Base-by-base conservation (phyloP, 768 basidiomycete species). In the Leucosporidium yakuticum region DNA sequence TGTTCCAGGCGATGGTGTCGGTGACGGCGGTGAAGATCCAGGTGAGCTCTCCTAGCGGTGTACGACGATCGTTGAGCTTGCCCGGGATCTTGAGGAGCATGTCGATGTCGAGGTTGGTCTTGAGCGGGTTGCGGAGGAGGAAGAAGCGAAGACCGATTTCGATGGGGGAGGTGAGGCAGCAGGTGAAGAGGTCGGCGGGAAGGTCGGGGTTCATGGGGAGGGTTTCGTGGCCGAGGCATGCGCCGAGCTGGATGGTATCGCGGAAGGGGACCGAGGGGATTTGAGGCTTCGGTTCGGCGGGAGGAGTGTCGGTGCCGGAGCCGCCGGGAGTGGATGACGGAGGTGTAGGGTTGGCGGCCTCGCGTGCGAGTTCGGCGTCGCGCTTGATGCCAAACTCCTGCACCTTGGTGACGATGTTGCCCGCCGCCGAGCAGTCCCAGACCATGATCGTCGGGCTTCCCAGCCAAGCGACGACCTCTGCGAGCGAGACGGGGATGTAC, bases 21-120 rank as follows among this genome's bases (percentile, higher is more conserved):
- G 96, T 98, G 64, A 99, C 90, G 44, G 95, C 92, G 1, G 93
- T 98, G 80, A 98, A 98, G 70, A 98, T 98, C 96, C 96, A 99
- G 77, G 95, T 96, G n/a, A 99, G 84, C 80, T 99, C 96, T 60
- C 96, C 96, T 0, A 99, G 82, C 2, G 96, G 94, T 0, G 96
- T 98, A 31, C 94, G 85, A 25, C 96, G 85, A 76, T 99, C 96
- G 79, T 95, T 96, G 68, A 98, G 84, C 77, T 97, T 94, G 14
- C 96, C 96, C 0, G 96, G 96, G 19, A 99, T 85, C 77, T 93
- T 90, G 83, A 90, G 86, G 44, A 94, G 88, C 89, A 92, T 90
- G 75, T 97, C 92, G 34, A 88, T 83, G 14, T 87, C 87, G 75
- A 90, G 84, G 66, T 87, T 86, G 73, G 85, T 87, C 9, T 89